A percentile compares a stretch with the other conserved stretches of the same genome.
Conservation (phyloP, 2,329 filamentous ascomycete genomes). For the Lachnellula willkommii region DNA sequence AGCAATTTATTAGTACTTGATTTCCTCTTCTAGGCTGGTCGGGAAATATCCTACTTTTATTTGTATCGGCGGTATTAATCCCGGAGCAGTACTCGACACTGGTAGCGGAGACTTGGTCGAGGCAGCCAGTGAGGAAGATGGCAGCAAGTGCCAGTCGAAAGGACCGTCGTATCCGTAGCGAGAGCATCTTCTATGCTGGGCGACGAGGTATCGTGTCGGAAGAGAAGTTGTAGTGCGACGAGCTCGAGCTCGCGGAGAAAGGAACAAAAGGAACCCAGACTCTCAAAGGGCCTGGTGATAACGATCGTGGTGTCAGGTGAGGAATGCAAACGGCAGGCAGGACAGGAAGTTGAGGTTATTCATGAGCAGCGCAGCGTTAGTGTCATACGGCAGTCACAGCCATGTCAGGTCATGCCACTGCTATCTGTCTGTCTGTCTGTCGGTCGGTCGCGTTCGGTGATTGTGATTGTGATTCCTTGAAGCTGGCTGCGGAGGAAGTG, state of each 20-base stretch:
- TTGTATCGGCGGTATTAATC: slow-evolving; percentile 41
- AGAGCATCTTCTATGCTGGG: slow-evolving; percentile 10
- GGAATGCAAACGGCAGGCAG: background rate
- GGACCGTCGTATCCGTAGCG: slow-evolving; percentile 10
- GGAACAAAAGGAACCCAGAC: too few relatives aligned
- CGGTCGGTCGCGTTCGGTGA: too few relatives aligned
- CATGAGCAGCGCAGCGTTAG: background rate
- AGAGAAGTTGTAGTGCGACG: background rate
- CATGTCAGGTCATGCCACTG: too few relatives aligned
- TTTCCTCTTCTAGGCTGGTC: background rate
- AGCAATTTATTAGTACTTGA: slow-evolving; percentile 6
- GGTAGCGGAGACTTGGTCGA: slow-evolving; percentile 14
- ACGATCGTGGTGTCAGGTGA: background rate
- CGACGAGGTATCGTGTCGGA: background rate
- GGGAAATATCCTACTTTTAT: slow-evolving; percentile 36
- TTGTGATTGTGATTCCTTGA: too few relatives aligned
- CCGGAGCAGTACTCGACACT: slow-evolving; percentile 39
- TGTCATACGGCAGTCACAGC: background rate
- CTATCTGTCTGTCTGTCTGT: too few relatives aligned
- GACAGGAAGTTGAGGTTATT: background rate
- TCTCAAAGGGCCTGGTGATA: background rate
- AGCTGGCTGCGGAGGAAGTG: too few relatives aligned
- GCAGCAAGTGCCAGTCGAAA: slow-evolving; percentile 23
- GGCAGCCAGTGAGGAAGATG: slow-evolving; percentile 9
- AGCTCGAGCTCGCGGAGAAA: too few relatives aligned